Base-by-base conservation (phyloP, 2,329 filamentous ascomycete genomes). In the Aphanoascus verrucosus region DNA sequence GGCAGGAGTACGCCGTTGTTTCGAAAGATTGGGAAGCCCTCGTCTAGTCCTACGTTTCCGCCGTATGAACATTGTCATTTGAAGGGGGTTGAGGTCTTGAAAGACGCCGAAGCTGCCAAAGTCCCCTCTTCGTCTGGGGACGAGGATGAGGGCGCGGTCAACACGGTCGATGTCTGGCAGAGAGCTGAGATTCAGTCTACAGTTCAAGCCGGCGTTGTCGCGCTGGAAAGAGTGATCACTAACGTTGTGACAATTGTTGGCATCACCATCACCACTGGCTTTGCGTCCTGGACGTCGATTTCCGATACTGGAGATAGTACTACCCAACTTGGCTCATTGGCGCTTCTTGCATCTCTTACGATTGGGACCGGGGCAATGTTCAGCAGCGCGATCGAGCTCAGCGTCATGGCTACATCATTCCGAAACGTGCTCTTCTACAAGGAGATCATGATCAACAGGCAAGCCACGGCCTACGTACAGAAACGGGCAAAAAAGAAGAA, bases 221-320 rank as follows among this genome's bases (percentile, higher is more conserved):
- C 53, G 8, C 20, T 55, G 8, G 53, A 55, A 15, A 44, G 53
- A 41, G 47, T 55, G 15, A 49, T 55, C 5, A 55, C 53, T 9
- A 55, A 55, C 32, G 53, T 55, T 7, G 41, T 55, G 40, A 34
- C 53, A 7, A 55, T 55, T 23, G 53, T 55, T 4, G 53, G 53
- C n/a, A 55, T 55, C 32, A 55, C 53, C 12, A 55, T 55, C 35
- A 55, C 53, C 3, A 55, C 53, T 11, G 53, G 53, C 5, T 55
- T 55, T 23, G 53, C 53, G 19, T 32, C 47, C 2, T 55, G 53
- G 53, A 55, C 53, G 5, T 51, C 53, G 15, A 55, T 55, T 11
- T 38, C 47, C 45, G 23, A 46, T 28, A 15, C 40, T 2, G 47
- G 46, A 38, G 53, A 55, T 32, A 51, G 47, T 23, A 55, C 53